A percentile compares a stretch with the other conserved stretches of the same genome.
phyloP scores from a whole-genome alignment of 2,329 filamentous ascomycete species.

The Aspergillus tubingensis region DNA sequence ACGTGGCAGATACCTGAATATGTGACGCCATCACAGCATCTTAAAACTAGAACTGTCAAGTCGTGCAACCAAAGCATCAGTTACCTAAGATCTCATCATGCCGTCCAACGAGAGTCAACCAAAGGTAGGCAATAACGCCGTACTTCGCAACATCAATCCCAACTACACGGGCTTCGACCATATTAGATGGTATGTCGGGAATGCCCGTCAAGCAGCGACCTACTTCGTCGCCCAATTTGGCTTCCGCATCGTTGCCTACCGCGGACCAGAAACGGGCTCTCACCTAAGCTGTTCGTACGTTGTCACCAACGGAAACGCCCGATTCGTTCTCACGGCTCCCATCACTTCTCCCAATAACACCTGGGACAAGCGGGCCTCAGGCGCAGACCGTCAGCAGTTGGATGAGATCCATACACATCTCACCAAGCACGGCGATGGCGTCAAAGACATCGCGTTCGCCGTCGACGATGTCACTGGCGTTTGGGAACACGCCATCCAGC shows the following conservation, averaged over 20 bases:
- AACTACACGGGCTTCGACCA: conserved; percentile 65
- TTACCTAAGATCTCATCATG: background rate
- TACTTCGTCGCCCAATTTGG: conserved; percentile 84
- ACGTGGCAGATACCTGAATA: background rate
- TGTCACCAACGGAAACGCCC: conserved; percentile 72
- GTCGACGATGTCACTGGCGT: conserved; percentile 79
- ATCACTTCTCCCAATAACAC: conserved; percentile 60
- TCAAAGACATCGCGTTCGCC: conserved; percentile 86
- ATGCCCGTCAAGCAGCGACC: conserved; percentile 85
- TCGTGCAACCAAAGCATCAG: background rate
- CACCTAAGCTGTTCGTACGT: conserved; percentile 78
- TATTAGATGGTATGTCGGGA: conserved; percentile 89
- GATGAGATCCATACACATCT: conserved; percentile 76
- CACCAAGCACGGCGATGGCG: conserved; percentile 79
- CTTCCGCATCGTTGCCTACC: conserved; percentile 76
- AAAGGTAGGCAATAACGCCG: conserved; percentile 43
- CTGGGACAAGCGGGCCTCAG: conserved; percentile 51
- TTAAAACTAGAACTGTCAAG: background rate
- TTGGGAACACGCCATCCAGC: conserved; percentile 66
- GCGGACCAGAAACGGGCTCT: conserved; percentile 81
- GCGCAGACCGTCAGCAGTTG: conserved; percentile 60
- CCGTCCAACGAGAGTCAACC: background rate
- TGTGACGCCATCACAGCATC: background rate
- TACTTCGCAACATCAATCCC: conserved; percentile 45
- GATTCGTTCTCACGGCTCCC: conserved; percentile 82